Evolutionary conservation across 371 early-diverging fungal genomes (phyloP).

Genomic region (Zychaea mexicana): DNA sequence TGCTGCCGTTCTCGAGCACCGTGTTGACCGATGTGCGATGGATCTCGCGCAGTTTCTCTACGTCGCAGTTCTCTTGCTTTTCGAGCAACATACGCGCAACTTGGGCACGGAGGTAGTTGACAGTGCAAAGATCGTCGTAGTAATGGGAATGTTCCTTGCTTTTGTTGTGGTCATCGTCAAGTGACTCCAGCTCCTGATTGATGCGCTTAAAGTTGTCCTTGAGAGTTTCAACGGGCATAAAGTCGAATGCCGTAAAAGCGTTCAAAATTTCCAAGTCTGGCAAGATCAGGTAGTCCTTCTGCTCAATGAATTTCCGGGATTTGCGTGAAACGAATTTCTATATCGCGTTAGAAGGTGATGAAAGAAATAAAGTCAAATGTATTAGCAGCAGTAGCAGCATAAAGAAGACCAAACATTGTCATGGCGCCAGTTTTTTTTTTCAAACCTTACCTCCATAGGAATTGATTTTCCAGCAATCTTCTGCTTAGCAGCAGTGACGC

Average conservation of each 20-base stretch:
- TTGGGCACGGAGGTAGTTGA: slow-evolving; percentile 53
- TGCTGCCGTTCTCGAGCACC: slow-evolving; percentile 21
- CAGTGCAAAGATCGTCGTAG: slow-evolving; percentile 73
- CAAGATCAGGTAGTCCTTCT: slow-evolving; percentile 58
- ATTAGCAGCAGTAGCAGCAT: too few relatives aligned
- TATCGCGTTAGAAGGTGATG: background rate
- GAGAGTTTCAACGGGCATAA: slow-evolving; percentile 53
- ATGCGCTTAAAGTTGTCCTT: slow-evolving; percentile 41
- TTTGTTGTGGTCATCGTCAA: slow-evolving; percentile 34
- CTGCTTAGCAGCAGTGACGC: slow-evolving; percentile 59
- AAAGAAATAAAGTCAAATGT: slow-evolving; percentile 1
- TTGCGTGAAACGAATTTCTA: slow-evolving; percentile 79
- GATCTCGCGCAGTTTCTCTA: slow-evolving; percentile 1
- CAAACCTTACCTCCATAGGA: slow-evolving; percentile 62
- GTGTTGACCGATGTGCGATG: slow-evolving; percentile 22
- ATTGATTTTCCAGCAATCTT: slow-evolving; percentile 81
- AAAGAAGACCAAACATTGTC: background rate
- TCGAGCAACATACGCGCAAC: slow-evolving; percentile 22
- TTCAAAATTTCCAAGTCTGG: slow-evolving; percentile 74
- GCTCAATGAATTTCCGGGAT: slow-evolving; percentile 64
- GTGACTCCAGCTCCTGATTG: slow-evolving; percentile 41
- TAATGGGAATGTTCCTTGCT: slow-evolving; percentile 24
- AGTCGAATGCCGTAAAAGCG: slow-evolving; percentile 62
- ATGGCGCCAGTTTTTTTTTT: background rate
- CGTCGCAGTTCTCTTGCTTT: slow-evolving; percentile 1